phyloP scores from a whole-genome alignment of 2,329 filamentous ascomycete species.

The Fusarium mexicanum region DNA sequence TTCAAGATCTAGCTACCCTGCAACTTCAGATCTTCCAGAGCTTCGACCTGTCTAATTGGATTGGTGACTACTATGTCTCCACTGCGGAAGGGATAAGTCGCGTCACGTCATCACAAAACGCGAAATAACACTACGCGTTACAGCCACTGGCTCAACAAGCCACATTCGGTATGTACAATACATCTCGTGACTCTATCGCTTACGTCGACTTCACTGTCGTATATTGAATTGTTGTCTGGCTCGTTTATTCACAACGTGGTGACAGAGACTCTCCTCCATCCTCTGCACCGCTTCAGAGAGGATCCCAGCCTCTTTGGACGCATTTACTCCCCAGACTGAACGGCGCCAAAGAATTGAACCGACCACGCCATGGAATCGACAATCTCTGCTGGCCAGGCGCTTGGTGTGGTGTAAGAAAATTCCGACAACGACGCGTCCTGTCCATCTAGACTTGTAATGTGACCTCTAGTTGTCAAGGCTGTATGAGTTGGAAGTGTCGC shows the following conservation, averaged over 20 bases:
- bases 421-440: neutral
- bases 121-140: neutral
- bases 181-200: neutral
- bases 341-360: neutral
- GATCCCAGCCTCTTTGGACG: too few species aligned
- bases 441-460: neutral
- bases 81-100: neutral
- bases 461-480: neutral
- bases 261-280: neutral
- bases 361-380: neutral
- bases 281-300: neutral
- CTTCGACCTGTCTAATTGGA: neutral
- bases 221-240: too few species aligned
- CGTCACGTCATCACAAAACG: neutral
- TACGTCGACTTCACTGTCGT: accelerated
- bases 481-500: neutral
- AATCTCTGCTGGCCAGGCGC: neutral
- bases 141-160: neutral
- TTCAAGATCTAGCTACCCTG: neutral
- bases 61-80: neutral
- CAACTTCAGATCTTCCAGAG: accelerated
- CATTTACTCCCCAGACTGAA: neutral
- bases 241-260: neutral
- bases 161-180: neutral
- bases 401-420: neutral